phyloP scores from a whole-genome alignment of 208 protist genomes.

The Trichomonas vaginalis region DNA sequence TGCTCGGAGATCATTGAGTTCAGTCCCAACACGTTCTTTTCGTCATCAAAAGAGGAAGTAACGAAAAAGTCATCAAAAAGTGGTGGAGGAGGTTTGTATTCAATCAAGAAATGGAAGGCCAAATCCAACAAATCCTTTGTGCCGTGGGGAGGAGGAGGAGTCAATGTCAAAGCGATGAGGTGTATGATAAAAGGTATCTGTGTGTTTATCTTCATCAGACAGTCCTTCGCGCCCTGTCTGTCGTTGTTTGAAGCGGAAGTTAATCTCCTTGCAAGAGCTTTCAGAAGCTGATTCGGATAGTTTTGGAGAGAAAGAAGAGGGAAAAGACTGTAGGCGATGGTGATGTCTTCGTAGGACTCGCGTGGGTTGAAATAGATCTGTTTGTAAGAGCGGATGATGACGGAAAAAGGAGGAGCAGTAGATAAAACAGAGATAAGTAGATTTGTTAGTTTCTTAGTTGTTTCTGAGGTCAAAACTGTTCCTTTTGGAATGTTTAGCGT shows the following conservation, averaged over 20 bases:
- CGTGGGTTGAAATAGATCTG: background rate
- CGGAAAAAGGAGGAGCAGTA: background rate
- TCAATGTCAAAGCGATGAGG: background rate
- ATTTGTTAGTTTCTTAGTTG: background rate
- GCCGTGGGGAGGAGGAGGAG: background rate
- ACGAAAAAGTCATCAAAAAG: background rate
- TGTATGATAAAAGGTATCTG: background rate
- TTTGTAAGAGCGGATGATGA: background rate
- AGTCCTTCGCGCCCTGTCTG: background rate
- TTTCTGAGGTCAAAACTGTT: background rate
- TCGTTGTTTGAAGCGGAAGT: background rate
- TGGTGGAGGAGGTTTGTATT: background rate
- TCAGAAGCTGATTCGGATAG: background rate
- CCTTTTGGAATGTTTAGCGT: background rate
- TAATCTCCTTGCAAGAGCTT: background rate
- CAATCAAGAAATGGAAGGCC: background rate
- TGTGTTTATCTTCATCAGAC: background rate
- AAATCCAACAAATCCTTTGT: background rate
- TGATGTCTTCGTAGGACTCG: background rate
- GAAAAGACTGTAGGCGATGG: background rate
- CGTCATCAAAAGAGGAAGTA: background rate
- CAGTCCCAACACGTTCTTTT: background rate
- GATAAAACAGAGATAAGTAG: background rate
- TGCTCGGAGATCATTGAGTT: background rate
- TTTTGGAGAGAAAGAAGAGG: background rate